Percentiles rank a stretch among this genome's conserved stretches.
Evolutionary conservation across 345 rosid genomes (phyloP).

Genomic region (Streptanthus diversifolius): DNA sequence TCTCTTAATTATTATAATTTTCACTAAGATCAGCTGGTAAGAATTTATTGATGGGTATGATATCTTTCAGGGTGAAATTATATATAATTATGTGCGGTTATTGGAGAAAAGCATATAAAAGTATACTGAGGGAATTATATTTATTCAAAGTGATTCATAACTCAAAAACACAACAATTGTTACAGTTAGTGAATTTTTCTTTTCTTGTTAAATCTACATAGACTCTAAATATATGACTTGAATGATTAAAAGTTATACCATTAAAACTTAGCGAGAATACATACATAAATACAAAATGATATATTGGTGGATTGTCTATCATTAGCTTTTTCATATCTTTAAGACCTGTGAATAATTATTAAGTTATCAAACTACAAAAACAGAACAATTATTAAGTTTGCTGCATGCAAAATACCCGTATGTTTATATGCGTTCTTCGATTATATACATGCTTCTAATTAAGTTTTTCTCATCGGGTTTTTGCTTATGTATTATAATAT

Average conservation of each 20-base stretch:
- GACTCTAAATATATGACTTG: background rate
- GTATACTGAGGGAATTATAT: background rate
- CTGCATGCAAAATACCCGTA: background rate
- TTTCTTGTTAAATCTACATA: background rate
- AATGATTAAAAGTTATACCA: background rate
- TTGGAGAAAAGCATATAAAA: background rate
- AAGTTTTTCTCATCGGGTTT: background rate
- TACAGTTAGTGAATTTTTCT: background rate
- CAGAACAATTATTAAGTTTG: background rate
- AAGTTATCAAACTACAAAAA: background rate
- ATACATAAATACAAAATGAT: background rate
- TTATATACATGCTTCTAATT: background rate
- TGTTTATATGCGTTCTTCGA: background rate
- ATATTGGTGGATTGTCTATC: slow-evolving; percentile 3
- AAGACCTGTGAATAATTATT: background rate
- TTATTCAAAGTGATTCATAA: background rate
- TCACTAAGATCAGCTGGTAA: slow-evolving; percentile 26
- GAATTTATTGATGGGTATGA: slow-evolving; percentile 23
- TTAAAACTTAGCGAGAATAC: background rate
- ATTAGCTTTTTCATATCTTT: background rate
- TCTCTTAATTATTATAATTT: slow-evolving; percentile 17
- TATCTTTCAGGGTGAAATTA: slow-evolving; percentile 19
- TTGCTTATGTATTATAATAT: background rate
- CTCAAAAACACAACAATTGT: background rate
- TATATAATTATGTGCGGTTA: slow-evolving; percentile 1